A percentile compares a stretch with the other conserved stretches of the same genome.
Conservation (phyloP, 495 filamentous ascomycete species). For the Astrothelium subdiscretum region DNA sequence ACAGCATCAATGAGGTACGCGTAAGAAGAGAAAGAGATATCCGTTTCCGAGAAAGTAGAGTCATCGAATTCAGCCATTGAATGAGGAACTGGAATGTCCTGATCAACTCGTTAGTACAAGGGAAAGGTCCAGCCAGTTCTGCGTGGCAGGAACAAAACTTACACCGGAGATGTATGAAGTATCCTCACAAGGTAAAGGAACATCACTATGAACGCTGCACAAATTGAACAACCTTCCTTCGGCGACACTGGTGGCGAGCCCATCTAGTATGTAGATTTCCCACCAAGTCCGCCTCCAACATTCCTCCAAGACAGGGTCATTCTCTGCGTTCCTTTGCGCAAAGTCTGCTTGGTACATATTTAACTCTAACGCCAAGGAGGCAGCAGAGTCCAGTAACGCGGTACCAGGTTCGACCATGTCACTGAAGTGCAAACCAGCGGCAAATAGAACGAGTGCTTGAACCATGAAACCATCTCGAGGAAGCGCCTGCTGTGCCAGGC, state of each 20-base stretch:
- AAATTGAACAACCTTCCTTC: conserved; percentile 24
- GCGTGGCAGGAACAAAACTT: conserved; percentile 16
- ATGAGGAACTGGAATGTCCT: conserved; percentile 51
- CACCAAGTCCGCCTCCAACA: conserved; percentile 83
- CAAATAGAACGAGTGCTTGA: conserved; percentile 64
- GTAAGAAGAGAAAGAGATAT: conserved; percentile 63
- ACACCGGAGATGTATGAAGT: conserved; percentile 40
- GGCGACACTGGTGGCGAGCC: conserved; percentile 36
- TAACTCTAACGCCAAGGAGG: conserved; percentile 60
- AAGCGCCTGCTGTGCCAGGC: conserved; percentile 33
- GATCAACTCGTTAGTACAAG: neutral
- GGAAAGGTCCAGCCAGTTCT: neutral
- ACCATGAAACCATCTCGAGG: conserved; percentile 53
- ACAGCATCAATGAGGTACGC: conserved; percentile 56
- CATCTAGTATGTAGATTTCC: conserved; percentile 75
- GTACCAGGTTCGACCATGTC: conserved; percentile 56
- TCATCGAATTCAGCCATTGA: conserved; percentile 62
- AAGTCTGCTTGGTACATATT: conserved; percentile 55
- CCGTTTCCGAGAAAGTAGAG: conserved; percentile 48
- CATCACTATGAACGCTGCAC: conserved; percentile 25
- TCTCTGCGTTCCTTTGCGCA: conserved; percentile 33
- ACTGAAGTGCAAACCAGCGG: conserved; percentile 66
- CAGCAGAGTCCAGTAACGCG: conserved; percentile 53
- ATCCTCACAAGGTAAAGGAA: conserved; percentile 64
- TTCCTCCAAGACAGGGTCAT: conserved; percentile 52